Base-by-base conservation (phyloP, 2,329 filamentous ascomycete species). In the Sphaceloma murrayae region DNA sequence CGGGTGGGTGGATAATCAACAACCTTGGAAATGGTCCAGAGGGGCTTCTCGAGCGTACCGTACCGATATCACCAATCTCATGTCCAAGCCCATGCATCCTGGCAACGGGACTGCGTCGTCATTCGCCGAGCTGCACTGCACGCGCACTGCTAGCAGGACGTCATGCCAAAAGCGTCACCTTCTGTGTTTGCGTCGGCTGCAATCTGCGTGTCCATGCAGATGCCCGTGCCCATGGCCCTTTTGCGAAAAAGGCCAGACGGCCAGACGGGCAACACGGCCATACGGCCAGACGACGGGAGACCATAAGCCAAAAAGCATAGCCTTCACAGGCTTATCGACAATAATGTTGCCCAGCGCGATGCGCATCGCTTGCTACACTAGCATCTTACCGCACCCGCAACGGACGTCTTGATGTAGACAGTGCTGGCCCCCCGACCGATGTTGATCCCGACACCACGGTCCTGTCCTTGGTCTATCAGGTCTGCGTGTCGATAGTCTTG, bases 251-350 rank as follows among this genome's bases (percentile, higher is more conserved):
- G n/a, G n/a, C n/a, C n/a, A n/a, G n/a, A n/a, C n/a, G n/a, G n/a
- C n/a, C n/a, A n/a, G n/a, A n/a, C n/a, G n/a, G n/a, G n/a, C n/a
- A n/a, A n/a, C n/a, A n/a, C n/a, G n/a, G n/a, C n/a, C n/a, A n/a
- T n/a, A n/a, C n/a, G n/a, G n/a, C n/a, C n/a, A n/a, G n/a, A n/a
- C n/a, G n/a, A n/a, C n/a, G n/a, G n/a, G n/a, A n/a, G n/a, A n/a
- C n/a, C n/a, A n/a, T n/a, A n/a, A n/a, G n/a, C 36, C 24, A 40
- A 40, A 40, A 40, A 40, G 36, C 36, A 40, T 27, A 24, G 22
- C 14, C 24, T 16, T 40, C 22, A 29, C 22, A 24, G 29, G 29
- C 18, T 19, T 18, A 27, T n/a, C n/a, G n/a, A n/a, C n/a, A n/a
- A n/a, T n/a, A n/a, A n/a, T n/a, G n/a, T n/a, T 30, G 36, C 36